Evolutionary conservation across 202 grass and related monocot species (phyloP), one percentile per base, ranked within the genome.

Genomic region (Saccharum hybrid): DNA sequence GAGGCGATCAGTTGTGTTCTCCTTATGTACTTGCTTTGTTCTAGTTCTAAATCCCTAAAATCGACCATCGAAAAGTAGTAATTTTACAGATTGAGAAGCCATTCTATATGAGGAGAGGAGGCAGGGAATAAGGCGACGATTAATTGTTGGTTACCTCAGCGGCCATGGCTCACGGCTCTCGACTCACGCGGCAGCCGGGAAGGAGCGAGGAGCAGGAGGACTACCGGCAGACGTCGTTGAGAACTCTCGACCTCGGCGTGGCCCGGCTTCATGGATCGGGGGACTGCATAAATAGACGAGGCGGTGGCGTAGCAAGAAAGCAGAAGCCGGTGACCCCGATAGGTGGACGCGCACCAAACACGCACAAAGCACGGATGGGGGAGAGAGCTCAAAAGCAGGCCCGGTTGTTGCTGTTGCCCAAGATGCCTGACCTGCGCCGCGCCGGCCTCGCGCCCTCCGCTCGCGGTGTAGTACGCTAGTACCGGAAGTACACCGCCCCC

Each of bases 391-490:
- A 66, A 80, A 80, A 68, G 77, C 48, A 52, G 48, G 45, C 63
- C 37, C 59, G 41, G 14, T 62, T 33, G 68, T 23, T 77, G 45
- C 72, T 74, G 71, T 30, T 49, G 41, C 42, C 62, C 9, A 65
- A 57, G 45, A 52, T 46, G 77, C 63, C 70, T 31, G 16, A 19
- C 59, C 57, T 43, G 33, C 56, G 42, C 54, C 62, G 31, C 33
- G 38, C 30, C 14, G 10, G 13, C 15, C 48, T 48, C 3, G 19
- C 1, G 5, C 18, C 7, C 10, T 4, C 21, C 23, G 4, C 61
- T 21, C 77, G 19, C 26, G 12, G 66, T 22, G 88, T 90, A 86
- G 88, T 90, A 90, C 88, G 78, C 54, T 77, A 83, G 84, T 83
- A 73, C 75, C 28, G 19, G 84, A 43, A 90, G 88, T 86, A 90